phyloP scores from a whole-genome alignment of 441 rosid genomes.

The Dalechampia spathulata region DNA sequence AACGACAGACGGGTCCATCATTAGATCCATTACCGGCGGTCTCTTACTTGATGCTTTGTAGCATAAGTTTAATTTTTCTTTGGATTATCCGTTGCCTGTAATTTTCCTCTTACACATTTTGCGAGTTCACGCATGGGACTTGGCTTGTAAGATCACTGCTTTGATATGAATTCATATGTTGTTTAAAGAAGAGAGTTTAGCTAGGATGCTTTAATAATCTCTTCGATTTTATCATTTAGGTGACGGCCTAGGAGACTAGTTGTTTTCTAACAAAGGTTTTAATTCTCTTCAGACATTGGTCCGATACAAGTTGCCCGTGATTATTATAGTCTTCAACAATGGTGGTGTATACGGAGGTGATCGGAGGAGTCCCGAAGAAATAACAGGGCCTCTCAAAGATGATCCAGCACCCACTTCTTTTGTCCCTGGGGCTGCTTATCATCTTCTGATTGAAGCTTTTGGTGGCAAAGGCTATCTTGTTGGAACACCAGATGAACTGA shows the following conservation, averaged over 20 bases:
- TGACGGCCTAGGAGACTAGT: too few species aligned
- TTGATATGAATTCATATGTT: too few species aligned
- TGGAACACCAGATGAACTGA: constrained; percentile 72
- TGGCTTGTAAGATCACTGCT: too few species aligned
- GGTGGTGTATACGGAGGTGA: constrained; percentile 97
- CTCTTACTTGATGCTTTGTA: too few species aligned
- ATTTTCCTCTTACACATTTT: too few species aligned
- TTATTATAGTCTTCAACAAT: constrained; percentile 84
- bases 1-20: too few species aligned
- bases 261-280: constrained; percentile 3
- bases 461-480: constrained; percentile 88
- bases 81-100: too few species aligned
- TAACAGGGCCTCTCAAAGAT: constrained; percentile 64
- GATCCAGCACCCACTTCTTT: constrained; percentile 98
- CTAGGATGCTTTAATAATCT: too few species aligned
- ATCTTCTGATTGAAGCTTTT: constrained; percentile 75
- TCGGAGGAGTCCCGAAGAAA: constrained; percentile 71
- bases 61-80: too few species aligned
- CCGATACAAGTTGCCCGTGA: constrained; percentile 77
- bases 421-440: constrained; percentile 77
- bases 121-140: too few species aligned
- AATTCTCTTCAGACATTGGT: constrained; percentile 65
- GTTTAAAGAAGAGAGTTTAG: too few species aligned
- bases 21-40: too few species aligned
- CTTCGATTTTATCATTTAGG: constrained; percentile 1